Conservation (phyloP, 2,329 filamentous ascomycete genomes). For the Exophiala sp. region DNA sequence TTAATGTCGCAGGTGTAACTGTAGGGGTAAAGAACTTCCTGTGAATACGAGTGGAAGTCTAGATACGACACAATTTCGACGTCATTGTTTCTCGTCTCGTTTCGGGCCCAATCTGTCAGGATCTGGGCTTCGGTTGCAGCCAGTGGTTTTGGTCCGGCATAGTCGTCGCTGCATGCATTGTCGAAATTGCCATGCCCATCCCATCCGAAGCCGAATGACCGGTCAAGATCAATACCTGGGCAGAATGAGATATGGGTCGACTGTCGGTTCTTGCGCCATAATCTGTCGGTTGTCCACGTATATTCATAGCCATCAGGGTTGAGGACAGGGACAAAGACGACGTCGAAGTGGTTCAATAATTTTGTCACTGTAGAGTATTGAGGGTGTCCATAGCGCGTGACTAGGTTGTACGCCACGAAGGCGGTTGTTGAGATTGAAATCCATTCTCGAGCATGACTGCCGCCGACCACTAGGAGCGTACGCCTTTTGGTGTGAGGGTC, state of each 20-base stretch:
- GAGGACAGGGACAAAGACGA: constrained; percentile 80
- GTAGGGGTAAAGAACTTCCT: constrained; percentile 91
- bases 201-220: constrained; percentile 82
- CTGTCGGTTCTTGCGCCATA: constrained; percentile 95
- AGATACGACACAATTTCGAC: constrained; percentile 78
- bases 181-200: constrained; percentile 61
- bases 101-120: constrained; percentile 78
- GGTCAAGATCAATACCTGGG: constrained; percentile 82
- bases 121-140: constrained; percentile 73
- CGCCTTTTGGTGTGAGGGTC: constrained; percentile 51
- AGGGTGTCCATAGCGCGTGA: constrained; percentile 71
- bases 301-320: constrained; percentile 96
- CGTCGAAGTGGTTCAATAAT: constrained; percentile 78
- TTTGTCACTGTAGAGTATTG: constrained; percentile 65
- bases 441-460: constrained; percentile 94
- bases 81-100: constrained; percentile 67
- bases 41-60: constrained; percentile 91
- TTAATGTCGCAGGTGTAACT: constrained; percentile 74
- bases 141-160: constrained; percentile 78
- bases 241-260: constrained; percentile 79
- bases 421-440: constrained; percentile 88
- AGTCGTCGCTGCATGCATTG: constrained; percentile 89
- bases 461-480: constrained; percentile 77
- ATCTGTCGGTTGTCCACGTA: constrained; percentile 82
- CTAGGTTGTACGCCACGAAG: constrained; percentile 83